These are phyloP conservation scores for Colletotrichum filicis DNA, from an alignment of 2,329 filamentous ascomycete species.

Conservation along the genomic window DNA sequence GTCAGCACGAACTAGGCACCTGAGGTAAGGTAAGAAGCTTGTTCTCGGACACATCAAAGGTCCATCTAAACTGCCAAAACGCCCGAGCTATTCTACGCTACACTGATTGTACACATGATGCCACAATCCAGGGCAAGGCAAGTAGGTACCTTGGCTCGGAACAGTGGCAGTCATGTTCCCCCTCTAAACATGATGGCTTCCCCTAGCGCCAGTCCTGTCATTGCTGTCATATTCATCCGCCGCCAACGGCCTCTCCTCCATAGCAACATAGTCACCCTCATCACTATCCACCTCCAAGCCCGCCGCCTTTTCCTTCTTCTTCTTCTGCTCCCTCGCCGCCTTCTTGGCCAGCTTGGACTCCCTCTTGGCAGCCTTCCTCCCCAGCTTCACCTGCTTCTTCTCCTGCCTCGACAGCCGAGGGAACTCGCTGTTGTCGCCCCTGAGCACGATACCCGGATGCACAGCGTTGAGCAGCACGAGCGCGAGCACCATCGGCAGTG, in stretches of 20 bases:
- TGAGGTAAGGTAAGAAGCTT: neutral
- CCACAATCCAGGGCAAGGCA: too few relatives aligned
- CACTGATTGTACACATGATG: neutral
- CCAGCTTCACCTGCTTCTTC: conserved; percentile 54
- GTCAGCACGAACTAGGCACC: neutral
- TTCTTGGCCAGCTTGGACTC: neutral
- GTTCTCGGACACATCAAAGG: conserved; percentile 3
- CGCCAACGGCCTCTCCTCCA: conserved; percentile 1
- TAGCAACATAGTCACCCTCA: neutral
- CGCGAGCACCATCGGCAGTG: conserved; percentile 64
- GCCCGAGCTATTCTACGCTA: conserved; percentile 8
- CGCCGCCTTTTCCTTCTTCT: neutral
- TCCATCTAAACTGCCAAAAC: conserved; percentile 4
- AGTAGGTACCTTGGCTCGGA: neutral
- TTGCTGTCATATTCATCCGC: conserved; percentile 4
- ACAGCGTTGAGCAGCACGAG: conserved; percentile 53
- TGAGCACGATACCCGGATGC: conserved; percentile 60
- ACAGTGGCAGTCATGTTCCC: neutral
- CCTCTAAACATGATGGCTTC: neutral
- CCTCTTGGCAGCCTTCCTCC: conserved; percentile 43
- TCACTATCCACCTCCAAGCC: neutral
- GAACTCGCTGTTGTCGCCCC: conserved; percentile 58
- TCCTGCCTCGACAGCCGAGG: conserved; percentile 52
- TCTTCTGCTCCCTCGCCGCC: conserved; percentile 3
- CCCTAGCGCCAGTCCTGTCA: neutral